These are phyloP conservation scores for Fraxinus cuspidata DNA, from an alignment of 257 asterid genomes.

Conservation along the genomic window DNA sequence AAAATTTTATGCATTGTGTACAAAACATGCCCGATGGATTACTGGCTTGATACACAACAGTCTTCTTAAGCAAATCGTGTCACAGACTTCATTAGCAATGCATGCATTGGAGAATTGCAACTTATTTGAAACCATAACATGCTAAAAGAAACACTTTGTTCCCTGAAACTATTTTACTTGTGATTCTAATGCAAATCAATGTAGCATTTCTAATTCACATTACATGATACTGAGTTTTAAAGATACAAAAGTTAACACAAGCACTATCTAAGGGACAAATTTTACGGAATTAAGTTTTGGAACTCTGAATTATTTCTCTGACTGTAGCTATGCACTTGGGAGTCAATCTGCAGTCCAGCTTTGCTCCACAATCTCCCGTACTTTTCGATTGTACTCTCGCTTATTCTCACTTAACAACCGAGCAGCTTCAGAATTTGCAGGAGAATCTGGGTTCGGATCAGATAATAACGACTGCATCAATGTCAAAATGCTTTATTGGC, in stretches of 20 bases:
- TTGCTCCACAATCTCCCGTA: slow-evolving; percentile 77
- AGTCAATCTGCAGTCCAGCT: slow-evolving; percentile 84
- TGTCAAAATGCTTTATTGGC: background rate
- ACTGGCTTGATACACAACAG: no score
- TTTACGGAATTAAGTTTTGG: slow-evolving; percentile 25
- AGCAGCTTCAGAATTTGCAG: slow-evolving; percentile 90
- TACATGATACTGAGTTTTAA: slow-evolving; percentile 28
- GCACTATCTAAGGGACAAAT: slow-evolving; percentile 21
- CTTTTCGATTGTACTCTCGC: slow-evolving; percentile 78
- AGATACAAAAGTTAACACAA: slow-evolving; percentile 24
- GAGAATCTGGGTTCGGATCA: slow-evolving; percentile 87
- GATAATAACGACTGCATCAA: slow-evolving; percentile 68
- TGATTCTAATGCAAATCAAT: no score
- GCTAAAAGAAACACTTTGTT: no score
- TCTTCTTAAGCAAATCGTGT: no score
- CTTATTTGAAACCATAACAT: no score
- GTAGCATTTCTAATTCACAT: slow-evolving; percentile 19
- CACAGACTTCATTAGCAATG: no score
- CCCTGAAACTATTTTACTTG: no score
- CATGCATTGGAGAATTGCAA: no score
- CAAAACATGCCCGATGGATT: no score
- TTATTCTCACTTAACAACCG: slow-evolving; percentile 76
- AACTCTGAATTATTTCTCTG: slow-evolving; percentile 4
- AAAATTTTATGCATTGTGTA: no score
- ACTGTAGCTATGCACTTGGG: background rate